These are phyloP conservation scores for Microdochium paspali DNA, from an alignment of 2,329 filamentous ascomycete genomes.

Conservation along the genomic window DNA sequence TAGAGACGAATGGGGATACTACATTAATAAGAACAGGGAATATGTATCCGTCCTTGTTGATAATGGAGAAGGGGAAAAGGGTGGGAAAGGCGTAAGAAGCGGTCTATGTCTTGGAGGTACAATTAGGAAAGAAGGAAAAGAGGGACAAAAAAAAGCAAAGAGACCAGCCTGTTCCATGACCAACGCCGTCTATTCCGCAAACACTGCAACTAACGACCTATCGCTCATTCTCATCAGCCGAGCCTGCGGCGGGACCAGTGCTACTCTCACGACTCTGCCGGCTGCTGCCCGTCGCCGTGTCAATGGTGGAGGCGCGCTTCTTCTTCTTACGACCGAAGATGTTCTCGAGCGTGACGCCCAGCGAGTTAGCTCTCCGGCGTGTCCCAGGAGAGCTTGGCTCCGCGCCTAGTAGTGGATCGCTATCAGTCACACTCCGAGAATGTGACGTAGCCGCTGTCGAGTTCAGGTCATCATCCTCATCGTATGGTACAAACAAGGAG, in stretches of 20 bases:
- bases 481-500: constrained; percentile 43
- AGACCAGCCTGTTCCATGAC: background rate
- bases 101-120: background rate
- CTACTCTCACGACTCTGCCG: constrained; percentile 5
- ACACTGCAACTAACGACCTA: background rate
- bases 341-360: constrained; percentile 27
- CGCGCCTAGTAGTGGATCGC: constrained; percentile 9
- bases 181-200: background rate
- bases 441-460: constrained; percentile 11
- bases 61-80: no score
- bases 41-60: background rate
- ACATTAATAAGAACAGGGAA: background rate
- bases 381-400: constrained; percentile 9
- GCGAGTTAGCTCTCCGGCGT: constrained; percentile 25
- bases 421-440: constrained; percentile 7
- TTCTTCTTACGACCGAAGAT: constrained; percentile 22
- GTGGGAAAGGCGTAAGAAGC: background rate
- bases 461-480: constrained; percentile 22
- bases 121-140: background rate
- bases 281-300: constrained; percentile 12
- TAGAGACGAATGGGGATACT: background rate
- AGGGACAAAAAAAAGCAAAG: background rate
- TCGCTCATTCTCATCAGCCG: background rate
- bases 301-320: constrained; percentile 12
- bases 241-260: background rate